Evolutionary conservation across 2,329 filamentous ascomycete species (phyloP).

Genomic region (Cladophialophora bantiana): DNA sequence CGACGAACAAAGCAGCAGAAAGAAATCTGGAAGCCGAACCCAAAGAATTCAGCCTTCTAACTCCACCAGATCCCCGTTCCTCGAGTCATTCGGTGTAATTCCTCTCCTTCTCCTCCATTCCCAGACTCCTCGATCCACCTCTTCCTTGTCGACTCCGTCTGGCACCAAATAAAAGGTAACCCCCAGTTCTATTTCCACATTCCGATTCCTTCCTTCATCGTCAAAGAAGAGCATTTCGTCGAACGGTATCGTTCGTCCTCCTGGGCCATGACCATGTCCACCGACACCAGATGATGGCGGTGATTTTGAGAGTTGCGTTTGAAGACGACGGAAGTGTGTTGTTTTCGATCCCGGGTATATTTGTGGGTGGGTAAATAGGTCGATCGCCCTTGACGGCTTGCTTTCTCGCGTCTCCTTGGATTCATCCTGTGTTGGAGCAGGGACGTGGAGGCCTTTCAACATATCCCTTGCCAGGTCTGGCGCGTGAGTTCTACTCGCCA

Average conservation of each 20-base stretch:
- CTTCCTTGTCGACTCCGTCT: slow-evolving; percentile 77
- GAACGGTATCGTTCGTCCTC: slow-evolving; percentile 64
- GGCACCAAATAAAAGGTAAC: slow-evolving; percentile 83
- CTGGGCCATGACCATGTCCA: not conserved
- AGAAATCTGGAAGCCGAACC: not conserved
- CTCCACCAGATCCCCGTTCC: slow-evolving; percentile 4
- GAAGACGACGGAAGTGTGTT: slow-evolving; percentile 79
- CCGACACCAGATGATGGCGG: not conserved
- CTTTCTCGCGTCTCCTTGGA: slow-evolving; percentile 65
- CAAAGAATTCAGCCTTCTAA: slow-evolving; percentile 4
- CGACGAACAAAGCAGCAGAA: not conserved
- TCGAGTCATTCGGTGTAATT: slow-evolving; percentile 44
- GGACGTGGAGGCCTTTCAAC: slow-evolving; percentile 74
- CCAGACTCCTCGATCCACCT: slow-evolving; percentile 79
- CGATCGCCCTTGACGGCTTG: slow-evolving; percentile 56
- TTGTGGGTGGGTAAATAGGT: slow-evolving; percentile 65
- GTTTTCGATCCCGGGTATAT: slow-evolving; percentile 80
- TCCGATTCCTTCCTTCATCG: slow-evolving; percentile 84
- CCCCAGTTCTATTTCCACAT: slow-evolving; percentile 76
- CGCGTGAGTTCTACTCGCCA: slow-evolving; percentile 81
- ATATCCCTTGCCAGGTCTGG: slow-evolving; percentile 82
- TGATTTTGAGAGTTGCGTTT: slow-evolving; percentile 54
- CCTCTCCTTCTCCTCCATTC: slow-evolving; percentile 80
- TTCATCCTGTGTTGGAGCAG: slow-evolving; percentile 49
- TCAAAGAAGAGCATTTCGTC: slow-evolving; percentile 96